Evolutionary conservation across 495 filamentous ascomycete species (phyloP), one percentile per base, ranked within the genome.

Genomic region (Penicillium argentinense): DNA sequence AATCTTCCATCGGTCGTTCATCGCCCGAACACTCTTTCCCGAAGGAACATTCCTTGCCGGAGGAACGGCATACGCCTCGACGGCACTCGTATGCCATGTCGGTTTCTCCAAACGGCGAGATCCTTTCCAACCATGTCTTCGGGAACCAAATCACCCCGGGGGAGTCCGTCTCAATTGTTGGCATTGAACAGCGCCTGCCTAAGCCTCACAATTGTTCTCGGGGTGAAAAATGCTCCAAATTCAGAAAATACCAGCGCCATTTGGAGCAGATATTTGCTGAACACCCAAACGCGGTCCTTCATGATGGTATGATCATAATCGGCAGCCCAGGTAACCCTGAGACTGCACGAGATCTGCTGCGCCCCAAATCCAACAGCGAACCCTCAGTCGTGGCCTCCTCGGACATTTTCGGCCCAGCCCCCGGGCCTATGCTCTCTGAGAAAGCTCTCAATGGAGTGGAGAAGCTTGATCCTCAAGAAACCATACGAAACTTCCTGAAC

Each of bases 361-460:
- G 51, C 39, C 65, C 68, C 2, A 67, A 57, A 4, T 75, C 74
- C 3, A 67, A 74, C 4, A 44, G 49, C 3, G 61, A 54, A 1
- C 89, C 88, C 1, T 96, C 92, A 6, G 69, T 96, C 2, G 81
- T 93, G 38, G 92, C 92, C 13, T 97, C 92, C 1, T 96, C 91
- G 5, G 92, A 96, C 67, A 74, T 89, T 2, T 76, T 96, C 42
- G 91, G 90, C 6, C 83, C 53, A 1, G 19, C 22, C 70, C 37
- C 74, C 73, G 38, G 59, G 75, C 73, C 83, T 25, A 73, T 80
- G 23, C 75, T 97, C 23, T 83, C 90, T 41, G 79, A 87, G 60
- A 81, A 84, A 42, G 73, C 69, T 8, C 82, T 97, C 8, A 77
- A 80, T 26, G 80, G 76, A 39, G 65, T 97, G 9, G 67, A 82